Evolutionary conservation across 2,329 filamentous ascomycete genomes (phyloP), one percentile per base, ranked within the genome.

Genomic region (Colletotrichum gigasporum): DNA sequence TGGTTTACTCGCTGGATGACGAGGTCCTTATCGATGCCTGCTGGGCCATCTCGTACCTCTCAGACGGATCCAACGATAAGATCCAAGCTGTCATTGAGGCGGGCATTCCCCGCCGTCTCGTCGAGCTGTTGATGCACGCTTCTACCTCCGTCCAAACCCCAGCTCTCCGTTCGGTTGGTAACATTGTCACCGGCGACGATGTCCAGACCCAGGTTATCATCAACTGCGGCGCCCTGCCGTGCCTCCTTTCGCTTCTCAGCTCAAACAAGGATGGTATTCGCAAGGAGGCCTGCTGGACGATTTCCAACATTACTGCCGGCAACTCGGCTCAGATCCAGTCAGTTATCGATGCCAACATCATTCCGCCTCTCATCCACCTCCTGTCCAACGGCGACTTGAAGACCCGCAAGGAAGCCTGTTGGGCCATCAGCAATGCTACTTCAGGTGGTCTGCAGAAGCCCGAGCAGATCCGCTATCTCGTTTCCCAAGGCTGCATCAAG

Each of bases 281-380:
- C 70, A 99, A 99, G 86, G 96, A 99, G 81, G 96, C 96, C 26
- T 99, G 96, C 89, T 99, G 96, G 96, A 99, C 96, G 52, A 99
- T 99, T 72, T 97, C 94, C 76, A 99, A 99, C 86, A 93, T 99
- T 74, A 99, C 96, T 30, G 96, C 96, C 65, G 96, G 96, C 67
- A 99, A 99, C 85, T 97, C 95, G 35, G 93, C 91, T 62, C 96
- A 99, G 82, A 99, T 99, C 72, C 96, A 99, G 83, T 85, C 94
- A 9, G 96, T 99, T 59, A 91, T 99, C 72, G 96, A 99, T 74
- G 94, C 94, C 73, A 96, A 96, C 82, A 97, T 99, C 74, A 96
- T 99, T 71, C 94, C 94, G 34, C 96, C 96, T 66, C 85, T 99
- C 72, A 97, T 99, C 76, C 94, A 98, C 79, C 88, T 99, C 35